phyloP scores from a whole-genome alignment of 148 eudicot genomes.

The Agrostemma githago region DNA sequence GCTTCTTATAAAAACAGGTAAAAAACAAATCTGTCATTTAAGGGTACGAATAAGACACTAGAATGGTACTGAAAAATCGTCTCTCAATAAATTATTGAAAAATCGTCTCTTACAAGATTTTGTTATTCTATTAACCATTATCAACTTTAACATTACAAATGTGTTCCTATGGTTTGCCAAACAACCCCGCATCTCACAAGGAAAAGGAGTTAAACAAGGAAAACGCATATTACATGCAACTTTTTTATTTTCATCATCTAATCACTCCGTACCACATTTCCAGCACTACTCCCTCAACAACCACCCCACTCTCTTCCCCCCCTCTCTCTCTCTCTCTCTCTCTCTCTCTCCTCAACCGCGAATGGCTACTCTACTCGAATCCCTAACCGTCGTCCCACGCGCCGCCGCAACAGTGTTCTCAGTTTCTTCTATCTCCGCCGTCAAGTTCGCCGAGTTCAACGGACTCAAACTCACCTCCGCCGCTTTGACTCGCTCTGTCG shows the following conservation, averaged over 20 bases:
- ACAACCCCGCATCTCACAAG: no score
- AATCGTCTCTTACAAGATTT: no score
- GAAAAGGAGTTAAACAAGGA: background rate
- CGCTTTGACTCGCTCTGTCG: slow-evolving; percentile 21
- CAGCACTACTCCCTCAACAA: slow-evolving; percentile 11
- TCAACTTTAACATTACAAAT: no score
- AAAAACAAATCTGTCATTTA: no score
- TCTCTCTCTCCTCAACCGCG: slow-evolving; percentile 11
- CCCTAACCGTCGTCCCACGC: slow-evolving; percentile 38
- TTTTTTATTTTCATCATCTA: background rate
- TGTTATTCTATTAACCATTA: no score
- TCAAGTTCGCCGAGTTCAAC: slow-evolving; percentile 36
- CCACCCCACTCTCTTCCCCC: background rate
- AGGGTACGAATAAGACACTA: no score
- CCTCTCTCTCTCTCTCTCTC: slow-evolving; percentile 11
- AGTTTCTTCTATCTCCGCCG: slow-evolving; percentile 25
- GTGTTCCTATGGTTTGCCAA: no score
- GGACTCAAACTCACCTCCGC: slow-evolving; percentile 36
- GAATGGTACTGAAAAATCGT: no score
- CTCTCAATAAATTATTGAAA: no score
- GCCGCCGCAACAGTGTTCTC: slow-evolving; percentile 24
- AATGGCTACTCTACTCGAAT: slow-evolving; percentile 62
- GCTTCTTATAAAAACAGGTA: no score
- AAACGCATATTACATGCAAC: background rate
- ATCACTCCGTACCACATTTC: background rate